A percentile compares a stretch with the other conserved stretches of the same genome.
Conservation (phyloP, 106 monocot genomes). For the Chionographis japonica region DNA sequence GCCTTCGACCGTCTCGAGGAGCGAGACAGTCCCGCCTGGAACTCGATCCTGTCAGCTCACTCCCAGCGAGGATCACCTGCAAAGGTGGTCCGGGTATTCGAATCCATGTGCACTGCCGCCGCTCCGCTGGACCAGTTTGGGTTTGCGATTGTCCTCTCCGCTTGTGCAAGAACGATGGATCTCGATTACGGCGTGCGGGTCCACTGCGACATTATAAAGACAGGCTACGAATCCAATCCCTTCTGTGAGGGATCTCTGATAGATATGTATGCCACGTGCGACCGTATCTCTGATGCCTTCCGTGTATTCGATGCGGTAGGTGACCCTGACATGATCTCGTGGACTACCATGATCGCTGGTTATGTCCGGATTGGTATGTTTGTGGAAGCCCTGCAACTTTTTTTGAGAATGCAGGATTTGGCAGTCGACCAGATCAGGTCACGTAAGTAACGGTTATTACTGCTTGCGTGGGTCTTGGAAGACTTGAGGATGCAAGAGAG, state of each 20-base stretch:
- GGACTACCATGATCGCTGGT: conserved; percentile 70
- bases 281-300: conserved; percentile 33
- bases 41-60: conserved; percentile 44
- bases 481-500: conserved; percentile 39
- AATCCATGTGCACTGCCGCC: conserved; percentile 17
- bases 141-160: conserved; percentile 44
- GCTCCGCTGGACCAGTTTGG: conserved; percentile 35
- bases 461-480: conserved; percentile 42
- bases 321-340: conserved; percentile 47
- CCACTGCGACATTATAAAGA: conserved; percentile 42
- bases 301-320: conserved; percentile 37
- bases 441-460: conserved; percentile 41
- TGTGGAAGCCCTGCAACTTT: conserved; percentile 44
- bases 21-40: conserved; percentile 23
- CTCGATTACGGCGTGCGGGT: conserved; percentile 21
- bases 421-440: conserved; percentile 32
- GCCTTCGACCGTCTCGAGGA: conserved; percentile 17
- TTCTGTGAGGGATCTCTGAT: conserved; percentile 58
- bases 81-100: conserved; percentile 25
- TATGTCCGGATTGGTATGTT: conserved; percentile 35
- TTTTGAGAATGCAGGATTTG: conserved; percentile 37
- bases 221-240: conserved; percentile 22
- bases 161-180: conserved; percentile 22
- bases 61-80: conserved; percentile 13
- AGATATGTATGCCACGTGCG: conserved; percentile 58